These are phyloP conservation scores for Leucoagaricus sp. DNA, from an alignment of 1,284 basidiomycete species.

Conservation along the genomic window DNA sequence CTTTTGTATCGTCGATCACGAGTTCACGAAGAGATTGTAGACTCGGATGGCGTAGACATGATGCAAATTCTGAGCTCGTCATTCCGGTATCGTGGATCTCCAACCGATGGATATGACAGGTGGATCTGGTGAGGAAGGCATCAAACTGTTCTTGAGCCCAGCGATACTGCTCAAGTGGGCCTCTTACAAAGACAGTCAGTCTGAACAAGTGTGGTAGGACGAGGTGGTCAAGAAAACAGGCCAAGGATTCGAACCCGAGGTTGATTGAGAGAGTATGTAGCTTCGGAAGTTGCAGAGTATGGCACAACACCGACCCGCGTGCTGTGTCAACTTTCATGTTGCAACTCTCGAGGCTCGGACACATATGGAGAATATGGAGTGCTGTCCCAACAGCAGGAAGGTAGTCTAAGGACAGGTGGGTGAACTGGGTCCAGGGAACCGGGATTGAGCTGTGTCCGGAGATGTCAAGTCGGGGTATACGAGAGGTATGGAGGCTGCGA, in stretches of 20 bases:
- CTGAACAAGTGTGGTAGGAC: constrained; percentile 26
- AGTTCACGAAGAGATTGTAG: constrained; percentile 28
- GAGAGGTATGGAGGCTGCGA: constrained; percentile 29
- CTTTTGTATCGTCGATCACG: constrained; percentile 31
- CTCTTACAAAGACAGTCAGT: constrained; percentile 28
- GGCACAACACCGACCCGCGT: constrained; percentile 21
- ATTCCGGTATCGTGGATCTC: constrained; percentile 34
- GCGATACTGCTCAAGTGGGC: constrained; percentile 25
- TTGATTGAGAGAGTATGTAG: constrained; percentile 30
- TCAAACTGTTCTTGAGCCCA: constrained; percentile 33
- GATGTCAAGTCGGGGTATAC: constrained; percentile 29
- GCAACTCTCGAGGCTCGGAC: constrained; percentile 27
- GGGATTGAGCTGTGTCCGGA: constrained; percentile 21
- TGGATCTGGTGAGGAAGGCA: constrained; percentile 29
- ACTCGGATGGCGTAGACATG: constrained; percentile 25
- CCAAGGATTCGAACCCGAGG: constrained; percentile 26
- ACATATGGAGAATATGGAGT: constrained; percentile 29
- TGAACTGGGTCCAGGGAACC: constrained; percentile 33
- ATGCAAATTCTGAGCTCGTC: constrained; percentile 25
- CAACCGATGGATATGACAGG: constrained; percentile 26
- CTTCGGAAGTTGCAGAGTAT: constrained; percentile 23
- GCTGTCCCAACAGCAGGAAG: constrained; percentile 30
- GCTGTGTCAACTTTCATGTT: constrained; percentile 28
- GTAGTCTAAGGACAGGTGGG: constrained; percentile 29
- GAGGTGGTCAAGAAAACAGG: constrained; percentile 28